Conservation (phyloP, 768 basidiomycete genomes). For the Russula lepida region DNA sequence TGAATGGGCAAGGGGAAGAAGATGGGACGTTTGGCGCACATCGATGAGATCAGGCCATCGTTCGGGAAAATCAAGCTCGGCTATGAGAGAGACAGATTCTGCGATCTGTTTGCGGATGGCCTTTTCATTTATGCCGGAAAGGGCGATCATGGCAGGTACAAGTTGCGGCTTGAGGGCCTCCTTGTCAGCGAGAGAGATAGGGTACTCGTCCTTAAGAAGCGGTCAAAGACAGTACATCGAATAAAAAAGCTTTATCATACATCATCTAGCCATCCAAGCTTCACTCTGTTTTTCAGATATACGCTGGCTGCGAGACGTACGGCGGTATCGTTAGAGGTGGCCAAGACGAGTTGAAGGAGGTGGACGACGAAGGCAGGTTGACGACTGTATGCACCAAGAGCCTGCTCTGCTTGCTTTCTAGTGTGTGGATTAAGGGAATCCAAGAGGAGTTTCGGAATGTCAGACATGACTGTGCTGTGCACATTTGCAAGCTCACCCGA, state of each 20-base stretch:
- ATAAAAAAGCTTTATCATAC: slow-evolving; percentile 30
- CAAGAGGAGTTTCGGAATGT: slow-evolving; percentile 60
- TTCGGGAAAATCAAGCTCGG: slow-evolving; percentile 83
- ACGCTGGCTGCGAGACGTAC: slow-evolving; percentile 79
- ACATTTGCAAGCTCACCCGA: neutral
- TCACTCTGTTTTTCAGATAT: slow-evolving; percentile 88
- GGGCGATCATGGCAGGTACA: slow-evolving; percentile 84
- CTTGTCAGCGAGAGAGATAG: slow-evolving; percentile 67
- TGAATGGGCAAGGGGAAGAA: neutral
- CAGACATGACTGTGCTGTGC: slow-evolving; percentile 49
- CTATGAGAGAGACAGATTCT: slow-evolving; percentile 87
- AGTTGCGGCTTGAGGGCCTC: slow-evolving; percentile 62
- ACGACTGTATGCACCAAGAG: slow-evolving; percentile 52
- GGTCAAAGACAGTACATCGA: neutral
- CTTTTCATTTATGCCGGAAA: slow-evolving; percentile 69
- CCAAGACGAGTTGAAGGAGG: slow-evolving; percentile 71
- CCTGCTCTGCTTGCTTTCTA: slow-evolving; percentile 76
- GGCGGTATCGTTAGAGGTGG: slow-evolving; percentile 52
- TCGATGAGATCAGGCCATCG: slow-evolving; percentile 86
- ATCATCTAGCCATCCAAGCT: slow-evolving; percentile 75
- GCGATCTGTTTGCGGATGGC: slow-evolving; percentile 77
- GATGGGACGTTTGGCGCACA: slow-evolving; percentile 42
- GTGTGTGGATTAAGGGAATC: slow-evolving; percentile 62
- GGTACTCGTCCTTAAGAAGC: slow-evolving; percentile 52
- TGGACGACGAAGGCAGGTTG: slow-evolving; percentile 75